These are phyloP conservation scores for Solanum tarijense DNA, from an alignment of 257 asterid genomes.

Conservation along the genomic window DNA sequence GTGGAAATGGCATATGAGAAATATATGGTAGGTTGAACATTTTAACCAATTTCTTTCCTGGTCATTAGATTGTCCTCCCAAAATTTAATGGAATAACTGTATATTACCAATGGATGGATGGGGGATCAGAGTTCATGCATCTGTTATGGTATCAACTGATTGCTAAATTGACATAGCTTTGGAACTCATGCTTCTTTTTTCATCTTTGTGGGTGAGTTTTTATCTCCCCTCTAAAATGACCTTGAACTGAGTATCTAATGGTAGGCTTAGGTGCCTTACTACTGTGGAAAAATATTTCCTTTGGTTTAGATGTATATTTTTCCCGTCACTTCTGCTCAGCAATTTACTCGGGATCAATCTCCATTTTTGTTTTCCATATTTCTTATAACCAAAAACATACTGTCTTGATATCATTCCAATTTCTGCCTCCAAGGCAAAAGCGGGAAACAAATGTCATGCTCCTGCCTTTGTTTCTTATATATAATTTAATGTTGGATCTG, in stretches of 20 bases:
- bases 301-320: neutral
- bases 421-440: neutral
- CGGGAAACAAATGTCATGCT: neutral
- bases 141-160: neutral
- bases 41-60: neutral
- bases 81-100: neutral
- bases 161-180: neutral
- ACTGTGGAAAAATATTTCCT: neutral
- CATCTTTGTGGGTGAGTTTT: neutral
- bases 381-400: neutral
- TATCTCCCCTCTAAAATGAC: neutral
- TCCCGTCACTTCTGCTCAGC: neutral
- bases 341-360: neutral
- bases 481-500: neutral
- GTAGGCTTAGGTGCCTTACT: neutral
- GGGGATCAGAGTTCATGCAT: neutral
- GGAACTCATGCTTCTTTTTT: neutral
- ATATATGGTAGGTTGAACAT: conserved; percentile 53
- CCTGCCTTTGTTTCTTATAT: neutral
- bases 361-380: neutral
- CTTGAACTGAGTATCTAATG: neutral
- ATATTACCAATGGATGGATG: neutral
- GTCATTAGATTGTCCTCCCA: neutral
- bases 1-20: conserved; percentile 71
- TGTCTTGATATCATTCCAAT: neutral